Evolutionary conservation across 306 rosid genomes (phyloP), one percentile per base, ranked within the genome.

Genomic region (Vigna radiata): DNA sequence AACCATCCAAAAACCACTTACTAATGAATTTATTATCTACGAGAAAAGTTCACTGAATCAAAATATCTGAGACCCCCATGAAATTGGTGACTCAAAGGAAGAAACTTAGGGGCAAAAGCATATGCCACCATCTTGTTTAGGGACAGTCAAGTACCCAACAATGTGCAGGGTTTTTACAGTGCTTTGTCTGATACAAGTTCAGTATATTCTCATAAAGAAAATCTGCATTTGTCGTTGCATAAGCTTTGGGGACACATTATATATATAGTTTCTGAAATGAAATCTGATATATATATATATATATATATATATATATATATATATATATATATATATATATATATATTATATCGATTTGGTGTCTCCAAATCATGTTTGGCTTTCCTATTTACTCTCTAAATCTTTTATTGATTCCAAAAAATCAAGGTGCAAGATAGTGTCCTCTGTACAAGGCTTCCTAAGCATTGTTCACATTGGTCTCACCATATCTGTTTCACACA

Each of bases 101-200:
- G 56, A 55, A 37, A 56, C 21, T 46, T 43, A 12, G 53, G 73
- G 64, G 55, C 37, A 27, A 55, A 50, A 52, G 67, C 66, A 66
- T 36, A 80, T 46, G 36, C 65, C 46, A 68, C 75, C 48, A 69
- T 8, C 21, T 53, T 56, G 73, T 55, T 72, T 68, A 37, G 56
- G 77, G 54, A 75, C 53, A 37, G 50, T 50, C 62, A 74, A 41
- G 80, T 83, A 68, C 83, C 62, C 48, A 58, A 54, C 49, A 74
- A 13, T 46, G 46, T 77, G 74, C 78, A 81, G 72, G 33, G 27
- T 27, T 71, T 72, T 80, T 41, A n/a, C 77, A 76, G 79, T 76
- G 55, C 46, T 31, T 53, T 80, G 83, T 77, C 80, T 61, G 15
- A 77, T 64, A 53, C 60, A 53, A 47, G 74, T 59, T 69, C 25